Percentiles rank a stretch among this genome's conserved stretches.
Evolutionary conservation across 2,329 filamentous ascomycete species (phyloP).

Genomic region (Fusarium dimerum): DNA sequence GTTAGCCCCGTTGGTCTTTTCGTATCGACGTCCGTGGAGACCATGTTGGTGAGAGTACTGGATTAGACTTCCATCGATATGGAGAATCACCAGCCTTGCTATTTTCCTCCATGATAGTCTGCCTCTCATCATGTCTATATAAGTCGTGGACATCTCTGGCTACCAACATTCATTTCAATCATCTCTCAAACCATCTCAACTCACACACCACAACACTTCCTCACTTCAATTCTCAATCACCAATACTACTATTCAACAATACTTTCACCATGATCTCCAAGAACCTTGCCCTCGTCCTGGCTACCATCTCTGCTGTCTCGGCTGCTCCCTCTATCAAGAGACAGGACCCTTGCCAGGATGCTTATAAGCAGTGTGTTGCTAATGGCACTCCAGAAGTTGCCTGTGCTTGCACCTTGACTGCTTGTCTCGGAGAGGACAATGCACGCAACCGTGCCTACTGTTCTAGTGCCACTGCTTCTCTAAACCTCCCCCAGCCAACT

Average conservation of each 20-base stretch:
- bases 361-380: slow-evolving; percentile 11
- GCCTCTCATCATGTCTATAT: background rate
- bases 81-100: background rate
- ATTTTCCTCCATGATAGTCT: background rate
- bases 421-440: slow-evolving; percentile 11
- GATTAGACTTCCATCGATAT: background rate
- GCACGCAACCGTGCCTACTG: slow-evolving; percentile 13
- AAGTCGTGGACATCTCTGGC: background rate
- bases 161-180: background rate
- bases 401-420: slow-evolving; percentile 8
- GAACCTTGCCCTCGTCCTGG: slow-evolving; percentile 4
- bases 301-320: slow-evolving; percentile 1
- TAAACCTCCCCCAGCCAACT: slow-evolving; percentile 4
- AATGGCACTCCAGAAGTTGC: slow-evolving; percentile 9
- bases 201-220: background rate
- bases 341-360: slow-evolving; percentile 8
- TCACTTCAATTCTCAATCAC: background rate
- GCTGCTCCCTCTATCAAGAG: slow-evolving; percentile 2
- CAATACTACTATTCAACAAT: background rate
- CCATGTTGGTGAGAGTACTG: background rate
- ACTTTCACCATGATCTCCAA: slow-evolving; percentile 10
- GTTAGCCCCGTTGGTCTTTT: background rate
- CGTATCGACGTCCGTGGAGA: background rate
- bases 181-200: background rate
- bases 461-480: slow-evolving; percentile 7